Base-by-base conservation (phyloP, 805 yeast species). In the Vanderwaltozyma verrucispora region DNA sequence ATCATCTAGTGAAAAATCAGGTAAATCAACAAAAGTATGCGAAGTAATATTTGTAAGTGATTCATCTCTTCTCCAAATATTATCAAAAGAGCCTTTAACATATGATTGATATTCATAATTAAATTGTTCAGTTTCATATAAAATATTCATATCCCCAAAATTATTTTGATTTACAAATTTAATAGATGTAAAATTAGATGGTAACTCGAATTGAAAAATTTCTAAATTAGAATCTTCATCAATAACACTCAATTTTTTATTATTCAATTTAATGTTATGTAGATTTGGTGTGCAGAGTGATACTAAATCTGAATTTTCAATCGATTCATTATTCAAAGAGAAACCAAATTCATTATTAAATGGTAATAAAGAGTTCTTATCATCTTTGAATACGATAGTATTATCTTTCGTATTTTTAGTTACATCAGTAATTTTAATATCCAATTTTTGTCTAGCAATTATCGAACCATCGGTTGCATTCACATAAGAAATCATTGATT, bases 1-100 rank as follows among this genome's bases (percentile, higher is more conserved):
- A 16, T 36, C 25, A 12, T 45, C 42, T 12, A 46, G 28, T 8
- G 40, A 36, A 2, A 41, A 30, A 23, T 53, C 56, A 11, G 44
- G 43, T 3, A 48, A 27, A 21, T 48, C 49, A 13, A 56, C 38
- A 29, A 51, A 46, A 1, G 50, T 39, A 32, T 60, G 56, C n/a
- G 66, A 67, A 5, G 50, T 47, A 3, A 69, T 56, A 23, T 62
- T 46, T 4, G 66, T 53, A 4, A 68, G 40, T 0, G 72, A 64
- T 45, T 64, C 70, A 49, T 72, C 75, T 41, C 64, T 60, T 2
- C 37, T 20, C 78, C 78, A 73, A 9, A 36, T 28, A 5, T 23
- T 29, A 2, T 35, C 18, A 5, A 56, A 14, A 5, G 36, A 40
- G 2, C 60, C 61, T 35, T 60, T 49, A 5, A 38, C 36, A 29